A percentile compares a stretch with the other conserved stretches of the same genome.
Conservation (phyloP, 1,284 basidiomycete species). For the Tausonia pullulans region DNA sequence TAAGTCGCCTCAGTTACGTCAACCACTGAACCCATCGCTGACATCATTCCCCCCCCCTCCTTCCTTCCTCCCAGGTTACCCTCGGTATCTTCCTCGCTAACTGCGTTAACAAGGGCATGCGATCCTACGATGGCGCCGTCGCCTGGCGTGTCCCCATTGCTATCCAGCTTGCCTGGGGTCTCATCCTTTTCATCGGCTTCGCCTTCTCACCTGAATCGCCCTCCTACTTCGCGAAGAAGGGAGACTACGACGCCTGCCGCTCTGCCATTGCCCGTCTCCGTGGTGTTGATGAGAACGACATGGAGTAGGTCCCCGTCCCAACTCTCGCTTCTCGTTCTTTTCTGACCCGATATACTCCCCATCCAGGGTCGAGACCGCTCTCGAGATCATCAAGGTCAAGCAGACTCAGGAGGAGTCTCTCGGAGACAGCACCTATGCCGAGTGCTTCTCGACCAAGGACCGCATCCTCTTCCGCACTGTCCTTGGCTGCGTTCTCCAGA, state of each 20-base stretch:
- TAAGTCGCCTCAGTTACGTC: not conserved
- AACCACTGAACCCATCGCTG: not conserved
- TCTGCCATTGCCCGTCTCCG: slow-evolving; percentile 35
- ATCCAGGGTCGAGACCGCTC: slow-evolving; percentile 28
- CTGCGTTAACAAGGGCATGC: slow-evolving; percentile 36
- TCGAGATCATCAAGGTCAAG: slow-evolving; percentile 24
- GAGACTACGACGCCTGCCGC: slow-evolving; percentile 31
- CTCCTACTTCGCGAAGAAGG: slow-evolving; percentile 34
- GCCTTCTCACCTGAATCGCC: slow-evolving; percentile 37
- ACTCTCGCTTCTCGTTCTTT: not conserved
- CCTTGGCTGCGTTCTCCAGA: slow-evolving; percentile 32
- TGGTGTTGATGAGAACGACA: slow-evolving; percentile 29
- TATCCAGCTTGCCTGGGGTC: slow-evolving; percentile 27
- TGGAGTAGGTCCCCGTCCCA: slow-evolving; percentile 14
- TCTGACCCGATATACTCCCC: not conserved
- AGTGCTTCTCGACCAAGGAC: slow-evolving; percentile 36
- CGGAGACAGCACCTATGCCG: slow-evolving; percentile 30
- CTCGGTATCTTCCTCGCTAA: slow-evolving; percentile 34
- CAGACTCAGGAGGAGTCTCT: slow-evolving; percentile 30
- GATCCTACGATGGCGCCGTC: slow-evolving; percentile 26
- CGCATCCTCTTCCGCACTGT: slow-evolving; percentile 35
- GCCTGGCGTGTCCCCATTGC: slow-evolving; percentile 30
- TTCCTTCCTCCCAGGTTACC: not conserved
- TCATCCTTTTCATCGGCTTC: slow-evolving; percentile 33
- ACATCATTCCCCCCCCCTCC: too few species aligned